Evolutionary conservation across 2,329 filamentous ascomycete species (phyloP).

Genomic region (Camptophora hylomeconis): DNA sequence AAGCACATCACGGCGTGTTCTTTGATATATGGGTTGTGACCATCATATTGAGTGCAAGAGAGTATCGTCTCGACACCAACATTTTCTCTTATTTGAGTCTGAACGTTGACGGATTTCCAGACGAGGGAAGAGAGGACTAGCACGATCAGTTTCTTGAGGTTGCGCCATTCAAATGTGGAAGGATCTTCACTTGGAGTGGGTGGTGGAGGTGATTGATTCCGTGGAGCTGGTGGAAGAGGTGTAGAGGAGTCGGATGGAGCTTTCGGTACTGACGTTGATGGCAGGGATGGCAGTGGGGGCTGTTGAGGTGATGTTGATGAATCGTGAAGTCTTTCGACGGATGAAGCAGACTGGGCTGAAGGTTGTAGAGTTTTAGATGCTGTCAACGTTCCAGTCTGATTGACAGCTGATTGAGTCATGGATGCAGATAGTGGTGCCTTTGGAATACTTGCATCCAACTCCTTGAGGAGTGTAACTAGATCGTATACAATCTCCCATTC

Average conservation of each 20-base stretch:
- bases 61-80: conserved; percentile 79
- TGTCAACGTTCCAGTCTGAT: no score
- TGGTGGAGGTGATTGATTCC: conserved; percentile 31
- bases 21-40: conserved; percentile 86
- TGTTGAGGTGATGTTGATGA: conserved; percentile 25
- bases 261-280: conserved; percentile 3
- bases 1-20: conserved; percentile 80
- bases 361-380: no score
- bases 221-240: conserved; percentile 21
- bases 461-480: conserved; percentile 72
- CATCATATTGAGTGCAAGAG: conserved; percentile 82
- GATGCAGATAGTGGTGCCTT: conserved; percentile 47
- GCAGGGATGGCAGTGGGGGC: conserved; percentile 22
- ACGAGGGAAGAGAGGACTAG: conserved; percentile 80
- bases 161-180: conserved; percentile 58
- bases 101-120: conserved; percentile 73
- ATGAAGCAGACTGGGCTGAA: conserved; percentile 18
- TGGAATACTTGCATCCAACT: conserved; percentile 75
- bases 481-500: conserved; percentile 89
- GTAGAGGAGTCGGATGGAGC: conserved; percentile 4
- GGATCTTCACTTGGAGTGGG: conserved; percentile 45
- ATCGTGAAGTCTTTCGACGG: conserved; percentile 56
- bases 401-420: no score
- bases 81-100: conserved; percentile 73
- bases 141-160: conserved; percentile 85